Conservation (phyloP, 2,329 filamentous ascomycete genomes). For the Monosporascus cannonballus region DNA sequence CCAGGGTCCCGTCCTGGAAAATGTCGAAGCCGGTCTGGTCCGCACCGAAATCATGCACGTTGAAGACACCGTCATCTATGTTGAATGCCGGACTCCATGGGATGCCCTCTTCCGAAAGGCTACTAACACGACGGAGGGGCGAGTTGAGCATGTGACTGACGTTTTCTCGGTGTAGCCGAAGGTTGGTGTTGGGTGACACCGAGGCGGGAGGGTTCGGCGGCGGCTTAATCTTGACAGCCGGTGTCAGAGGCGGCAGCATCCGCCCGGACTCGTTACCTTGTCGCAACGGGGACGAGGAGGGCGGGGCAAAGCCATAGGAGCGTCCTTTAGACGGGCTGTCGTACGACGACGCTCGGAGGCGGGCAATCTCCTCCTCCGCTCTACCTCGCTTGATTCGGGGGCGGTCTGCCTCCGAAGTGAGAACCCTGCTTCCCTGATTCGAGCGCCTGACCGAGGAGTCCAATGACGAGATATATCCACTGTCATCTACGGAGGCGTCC, state of each 20-base stretch:
- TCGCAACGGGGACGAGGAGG: constrained; percentile 65
- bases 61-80: constrained; percentile 51
- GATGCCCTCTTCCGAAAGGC: constrained; percentile 42
- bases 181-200: constrained; percentile 86
- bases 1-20: constrained; percentile 42
- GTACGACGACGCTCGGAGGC: constrained; percentile 85
- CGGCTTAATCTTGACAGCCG: constrained; percentile 72
- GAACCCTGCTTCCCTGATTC: constrained; percentile 54
- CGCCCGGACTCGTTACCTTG: constrained; percentile 46
- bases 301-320: constrained; percentile 44
- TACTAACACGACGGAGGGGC: constrained; percentile 45
- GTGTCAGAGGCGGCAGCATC: constrained; percentile 73
- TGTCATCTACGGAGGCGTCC: constrained; percentile 59
- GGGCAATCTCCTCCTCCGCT: constrained; percentile 92
- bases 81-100: constrained; percentile 65
- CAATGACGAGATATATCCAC: constrained; percentile 93
- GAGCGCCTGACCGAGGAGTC: constrained; percentile 83
- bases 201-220: constrained; percentile 59
- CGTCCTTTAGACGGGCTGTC: constrained; percentile 78
- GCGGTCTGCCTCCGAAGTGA: constrained; percentile 76
- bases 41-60: constrained; percentile 42
- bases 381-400: constrained; percentile 79
- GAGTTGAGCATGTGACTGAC: constrained; percentile 71
- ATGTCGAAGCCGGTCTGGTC: constrained; percentile 57
- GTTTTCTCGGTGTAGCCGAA: constrained; percentile 79